Evolutionary conservation across 257 asterid genomes (phyloP).

Genomic region (Salvia hispanica): DNA sequence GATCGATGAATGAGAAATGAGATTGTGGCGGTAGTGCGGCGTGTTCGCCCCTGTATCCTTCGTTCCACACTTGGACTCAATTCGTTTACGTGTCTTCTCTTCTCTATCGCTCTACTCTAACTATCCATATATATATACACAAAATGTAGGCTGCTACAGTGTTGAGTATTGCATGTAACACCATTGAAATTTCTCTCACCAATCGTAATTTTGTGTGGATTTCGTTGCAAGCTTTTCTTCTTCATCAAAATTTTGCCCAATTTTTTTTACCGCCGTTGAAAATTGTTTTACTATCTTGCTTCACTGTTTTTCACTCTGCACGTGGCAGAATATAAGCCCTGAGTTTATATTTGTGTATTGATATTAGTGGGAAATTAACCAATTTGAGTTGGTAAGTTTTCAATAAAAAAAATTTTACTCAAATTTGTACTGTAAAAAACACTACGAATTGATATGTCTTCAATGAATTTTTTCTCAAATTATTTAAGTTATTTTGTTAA

Average conservation of each 20-base stretch:
- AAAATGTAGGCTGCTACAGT: background rate
- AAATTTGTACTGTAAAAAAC: no score
- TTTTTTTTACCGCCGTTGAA: constrained; percentile 19
- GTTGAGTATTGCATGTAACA: no score
- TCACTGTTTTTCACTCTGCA: background rate
- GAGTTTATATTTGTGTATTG: no score
- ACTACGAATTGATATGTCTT: no score
- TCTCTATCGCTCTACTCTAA: constrained; percentile 24
- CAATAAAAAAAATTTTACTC: no score
- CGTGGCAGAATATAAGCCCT: background rate
- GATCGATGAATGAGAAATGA: constrained; percentile 26
- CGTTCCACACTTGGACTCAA: constrained; percentile 64
- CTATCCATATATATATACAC: background rate
- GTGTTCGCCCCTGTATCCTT: constrained; percentile 63
- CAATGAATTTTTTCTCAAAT: no score
- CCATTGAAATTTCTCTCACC: constrained; percentile 8
- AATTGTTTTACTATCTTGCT: constrained; percentile 2
- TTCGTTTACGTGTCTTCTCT: constrained; percentile 67
- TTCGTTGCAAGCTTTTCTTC: constrained; percentile 28
- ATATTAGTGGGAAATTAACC: no score
- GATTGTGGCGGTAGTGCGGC: constrained; percentile 39
- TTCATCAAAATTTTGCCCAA: constrained; percentile 7
- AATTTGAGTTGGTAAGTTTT: no score
- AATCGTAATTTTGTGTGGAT: constrained; percentile 6
- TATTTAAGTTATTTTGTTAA: no score